These are phyloP conservation scores for Xylaria scruposa DNA, from an alignment of 495 filamentous ascomycete species.

Conservation along the genomic window DNA sequence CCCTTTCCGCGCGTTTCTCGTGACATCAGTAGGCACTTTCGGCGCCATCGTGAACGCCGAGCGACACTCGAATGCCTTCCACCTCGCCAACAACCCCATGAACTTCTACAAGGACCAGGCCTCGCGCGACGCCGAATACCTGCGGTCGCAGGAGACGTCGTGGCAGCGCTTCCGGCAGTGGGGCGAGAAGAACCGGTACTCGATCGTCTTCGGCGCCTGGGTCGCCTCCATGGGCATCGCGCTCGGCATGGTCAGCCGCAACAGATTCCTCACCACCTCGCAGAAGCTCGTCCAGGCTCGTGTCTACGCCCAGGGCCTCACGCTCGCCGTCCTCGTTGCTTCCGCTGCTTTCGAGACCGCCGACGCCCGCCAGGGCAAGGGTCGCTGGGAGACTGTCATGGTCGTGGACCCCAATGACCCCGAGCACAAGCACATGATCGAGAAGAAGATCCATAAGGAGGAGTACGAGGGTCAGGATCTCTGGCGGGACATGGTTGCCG, in stretches of 20 bases:
- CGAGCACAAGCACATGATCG: constrained; percentile 72
- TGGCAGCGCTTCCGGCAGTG: constrained; percentile 58
- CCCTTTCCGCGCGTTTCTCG: constrained; percentile 88
- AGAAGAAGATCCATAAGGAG: constrained; percentile 75
- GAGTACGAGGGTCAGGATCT: constrained; percentile 80
- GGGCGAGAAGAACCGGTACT: constrained; percentile 83
- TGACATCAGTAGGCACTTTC: constrained; percentile 84
- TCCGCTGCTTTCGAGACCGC: constrained; percentile 88
- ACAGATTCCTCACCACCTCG: constrained; percentile 71
- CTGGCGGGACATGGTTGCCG: constrained; percentile 87
- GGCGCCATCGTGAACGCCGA: constrained; percentile 86
- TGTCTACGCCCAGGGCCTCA: constrained; percentile 97
- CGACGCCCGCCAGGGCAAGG: constrained; percentile 77
- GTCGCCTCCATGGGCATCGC: constrained; percentile 79
- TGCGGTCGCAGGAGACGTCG: constrained; percentile 57
- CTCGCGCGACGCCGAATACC: constrained; percentile 43
- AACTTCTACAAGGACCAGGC: constrained; percentile 70
- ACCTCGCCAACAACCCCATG: constrained; percentile 69
- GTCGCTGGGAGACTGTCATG: constrained; percentile 77
- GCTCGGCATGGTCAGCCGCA: constrained; percentile 77
- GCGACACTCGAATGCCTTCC: constrained; percentile 75
- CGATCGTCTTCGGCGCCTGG: constrained; percentile 87
- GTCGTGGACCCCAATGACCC: constrained; percentile 75
- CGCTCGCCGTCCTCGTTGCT: constrained; percentile 84
- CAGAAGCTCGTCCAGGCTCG: constrained; percentile 98